These are phyloP conservation scores for Chytriomyces confervae DNA, from an alignment of 192 early-diverging fungal species.

Conservation along the genomic window DNA sequence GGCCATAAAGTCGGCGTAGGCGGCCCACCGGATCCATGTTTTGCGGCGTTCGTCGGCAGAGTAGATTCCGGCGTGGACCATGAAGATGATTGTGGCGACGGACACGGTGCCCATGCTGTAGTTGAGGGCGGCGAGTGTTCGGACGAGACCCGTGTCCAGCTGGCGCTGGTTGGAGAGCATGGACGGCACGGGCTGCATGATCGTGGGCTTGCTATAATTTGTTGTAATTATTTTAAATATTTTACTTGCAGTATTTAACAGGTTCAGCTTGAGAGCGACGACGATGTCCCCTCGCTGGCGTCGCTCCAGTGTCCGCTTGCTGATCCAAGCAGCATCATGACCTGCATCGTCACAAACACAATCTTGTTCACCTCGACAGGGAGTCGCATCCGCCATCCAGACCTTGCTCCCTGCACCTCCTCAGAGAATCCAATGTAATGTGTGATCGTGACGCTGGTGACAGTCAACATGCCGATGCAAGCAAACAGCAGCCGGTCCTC, in stretches of 20 bases:
- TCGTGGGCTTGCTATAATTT: slow-evolving; percentile 1
- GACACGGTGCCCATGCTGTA: slow-evolving; percentile 11
- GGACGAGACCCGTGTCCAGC: not conserved
- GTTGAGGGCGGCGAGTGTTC: not conserved
- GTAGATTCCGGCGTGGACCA: slow-evolving; percentile 3
- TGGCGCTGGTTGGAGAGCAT: not conserved
- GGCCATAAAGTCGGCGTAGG: not conserved
- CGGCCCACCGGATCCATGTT: slow-evolving; percentile 5
- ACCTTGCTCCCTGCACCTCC: not conserved
- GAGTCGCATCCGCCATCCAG: not conserved
- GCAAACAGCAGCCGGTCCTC: slow-evolving; percentile 28
- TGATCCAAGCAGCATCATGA: slow-evolving; percentile 10
- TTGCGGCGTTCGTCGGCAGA: too few relatives aligned
- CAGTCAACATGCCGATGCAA: slow-evolving; percentile 22
- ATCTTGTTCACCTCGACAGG: slow-evolving; percentile 5
- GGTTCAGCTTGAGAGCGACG: not conserved
- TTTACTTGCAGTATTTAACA: not conserved
- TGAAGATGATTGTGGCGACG: slow-evolving; percentile 17
- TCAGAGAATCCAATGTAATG: not conserved
- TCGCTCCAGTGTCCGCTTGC: slow-evolving; percentile 3
- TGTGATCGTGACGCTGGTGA: slow-evolving; percentile 14
- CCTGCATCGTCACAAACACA: slow-evolving; percentile 33
- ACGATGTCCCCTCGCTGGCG: not conserved
- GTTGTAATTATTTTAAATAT: not conserved
- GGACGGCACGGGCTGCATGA: not conserved